Base-by-base conservation (phyloP, 2,329 filamentous ascomycete genomes). In the Aspergillus hiratsukae region DNA sequence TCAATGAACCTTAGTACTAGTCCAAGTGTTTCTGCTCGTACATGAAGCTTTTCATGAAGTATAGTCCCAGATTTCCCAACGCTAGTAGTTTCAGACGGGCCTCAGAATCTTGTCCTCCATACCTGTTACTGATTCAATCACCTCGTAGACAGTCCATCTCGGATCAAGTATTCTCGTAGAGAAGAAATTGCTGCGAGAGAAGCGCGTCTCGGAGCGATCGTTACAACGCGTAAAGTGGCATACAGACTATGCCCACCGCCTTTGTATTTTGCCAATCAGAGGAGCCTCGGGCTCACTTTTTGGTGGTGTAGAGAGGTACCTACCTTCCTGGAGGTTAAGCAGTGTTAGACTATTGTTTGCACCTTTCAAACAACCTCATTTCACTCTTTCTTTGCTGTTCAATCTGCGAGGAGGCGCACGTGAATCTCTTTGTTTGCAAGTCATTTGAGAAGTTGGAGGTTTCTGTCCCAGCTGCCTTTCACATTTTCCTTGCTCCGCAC, bases 161-260 rank as follows among this genome's bases (percentile, higher is more conserved):
- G 1, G 17, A 37, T 37, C 5, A 7, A 37, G 31, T 2, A 37
- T 35, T 17, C 31, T 37, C 31, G 11, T 17, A 23, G 9, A 43
- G 10, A 19, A 1, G 40, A 8, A 45, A 23, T 35, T 6, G 19
- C 53, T 29, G 21, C 14, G 9, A 19, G 29, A 35, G 19, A 60
- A 49, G 55, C 63, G 62, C 61, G 61, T 62, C 52, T 54, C 14
- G 6, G 5, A 17, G 14, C 5, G 31, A 17, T 17, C 31, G 51
- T n/a, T 50, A 11, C 27, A 51, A 51, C 63, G 63, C 63, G 63
- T 65, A 64, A 63, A 66, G 64, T 66, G 59, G 57, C 35, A 43
- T 23, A 49, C 41, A 25, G 21, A 37, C 50, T 49, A 35, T n/a
- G 2, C 35, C 61, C 46, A 67, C 65, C 65, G 65, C 65, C 64